phyloP scores from a whole-genome alignment of 2,329 filamentous ascomycete species.

The Colletotrichum abscissum region DNA sequence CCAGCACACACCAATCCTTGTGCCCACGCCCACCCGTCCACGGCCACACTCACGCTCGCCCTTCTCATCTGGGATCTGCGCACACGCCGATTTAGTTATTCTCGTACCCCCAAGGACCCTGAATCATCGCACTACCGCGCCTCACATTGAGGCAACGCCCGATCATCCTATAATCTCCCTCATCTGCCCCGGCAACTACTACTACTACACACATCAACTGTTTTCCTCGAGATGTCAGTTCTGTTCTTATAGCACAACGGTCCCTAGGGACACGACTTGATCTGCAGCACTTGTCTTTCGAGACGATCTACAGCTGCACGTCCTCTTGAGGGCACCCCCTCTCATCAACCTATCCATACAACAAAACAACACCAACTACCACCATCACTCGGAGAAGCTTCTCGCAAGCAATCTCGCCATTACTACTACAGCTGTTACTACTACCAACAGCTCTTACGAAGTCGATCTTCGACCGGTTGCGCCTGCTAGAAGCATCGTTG shows the following conservation, averaged over 20 bases:
- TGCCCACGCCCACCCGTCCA: not conserved
- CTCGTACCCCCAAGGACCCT: conserved; percentile 34
- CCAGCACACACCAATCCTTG: conserved; percentile 18
- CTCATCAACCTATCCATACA: conserved; percentile 13
- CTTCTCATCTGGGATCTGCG: conserved; percentile 27
- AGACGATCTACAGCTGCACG: conserved; percentile 28
- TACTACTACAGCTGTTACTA: not conserved
- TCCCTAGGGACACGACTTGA: conserved; percentile 56
- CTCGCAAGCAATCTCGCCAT: not conserved
- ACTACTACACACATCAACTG: conserved; percentile 3
- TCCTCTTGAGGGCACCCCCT: conserved; percentile 28
- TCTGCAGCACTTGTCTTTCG: conserved; percentile 28
- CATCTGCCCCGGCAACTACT: conserved; percentile 1
- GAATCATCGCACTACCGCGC: conserved; percentile 28
- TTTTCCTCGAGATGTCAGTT: conserved; percentile 42
- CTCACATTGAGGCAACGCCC: conserved; percentile 32
- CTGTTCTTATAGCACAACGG: conserved; percentile 51
- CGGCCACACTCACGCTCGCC: conserved; percentile 18
- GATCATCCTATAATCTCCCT: conserved; percentile 37
- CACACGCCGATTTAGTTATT: conserved; percentile 28
- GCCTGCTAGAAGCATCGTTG: conserved; percentile 34
- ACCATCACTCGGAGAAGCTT: not conserved
- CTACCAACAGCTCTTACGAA: conserved; percentile 1
- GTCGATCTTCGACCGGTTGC: conserved; percentile 27
- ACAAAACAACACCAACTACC: not conserved